phyloP scores from a whole-genome alignment of 805 yeast species.

The Ascoidea rubescens region DNA sequence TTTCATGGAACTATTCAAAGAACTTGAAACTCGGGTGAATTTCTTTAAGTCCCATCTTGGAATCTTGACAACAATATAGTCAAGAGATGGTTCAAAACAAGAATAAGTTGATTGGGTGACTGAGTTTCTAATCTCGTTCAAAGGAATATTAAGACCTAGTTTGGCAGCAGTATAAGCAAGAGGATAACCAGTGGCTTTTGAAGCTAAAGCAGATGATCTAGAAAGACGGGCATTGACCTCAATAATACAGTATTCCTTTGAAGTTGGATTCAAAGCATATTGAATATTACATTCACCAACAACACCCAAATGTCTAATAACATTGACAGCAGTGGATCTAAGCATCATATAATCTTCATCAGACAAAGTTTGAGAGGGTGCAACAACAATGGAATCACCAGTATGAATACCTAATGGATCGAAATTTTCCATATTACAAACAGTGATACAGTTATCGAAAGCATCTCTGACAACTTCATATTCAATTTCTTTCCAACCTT shows the following conservation, averaged over 20 bases:
- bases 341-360: constrained; percentile 97
- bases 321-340: constrained; percentile 94
- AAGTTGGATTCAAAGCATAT: constrained; percentile 87
- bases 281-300: constrained; percentile 99
- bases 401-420: constrained; percentile 98
- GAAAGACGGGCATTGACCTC: constrained; percentile 97
- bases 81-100: constrained; percentile 94
- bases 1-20: constrained; percentile 88
- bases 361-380: constrained; percentile 94
- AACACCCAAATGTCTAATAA: constrained; percentile 93
- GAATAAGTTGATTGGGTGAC: constrained; percentile 92
- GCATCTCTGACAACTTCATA: constrained; percentile 98
- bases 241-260: constrained; percentile 90
- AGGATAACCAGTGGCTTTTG: constrained; percentile 98
- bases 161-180: constrained; percentile 97
- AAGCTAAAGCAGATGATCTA: constrained; percentile 97
- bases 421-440: constrained; percentile 98
- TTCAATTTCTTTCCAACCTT: constrained; percentile 99
- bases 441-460: constrained; percentile 94
- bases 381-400: constrained; percentile 98
- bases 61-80: constrained; percentile 92
- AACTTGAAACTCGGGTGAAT: constrained; percentile 81
- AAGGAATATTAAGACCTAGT: constrained; percentile 82
- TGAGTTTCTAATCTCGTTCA: constrained; percentile 82
- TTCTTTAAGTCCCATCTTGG: constrained; percentile 99